Evolutionary conservation across 2,329 filamentous ascomycete species (phyloP), one percentile per base, ranked within the genome.

Genomic region (Teratosphaeriaceae sp.): DNA sequence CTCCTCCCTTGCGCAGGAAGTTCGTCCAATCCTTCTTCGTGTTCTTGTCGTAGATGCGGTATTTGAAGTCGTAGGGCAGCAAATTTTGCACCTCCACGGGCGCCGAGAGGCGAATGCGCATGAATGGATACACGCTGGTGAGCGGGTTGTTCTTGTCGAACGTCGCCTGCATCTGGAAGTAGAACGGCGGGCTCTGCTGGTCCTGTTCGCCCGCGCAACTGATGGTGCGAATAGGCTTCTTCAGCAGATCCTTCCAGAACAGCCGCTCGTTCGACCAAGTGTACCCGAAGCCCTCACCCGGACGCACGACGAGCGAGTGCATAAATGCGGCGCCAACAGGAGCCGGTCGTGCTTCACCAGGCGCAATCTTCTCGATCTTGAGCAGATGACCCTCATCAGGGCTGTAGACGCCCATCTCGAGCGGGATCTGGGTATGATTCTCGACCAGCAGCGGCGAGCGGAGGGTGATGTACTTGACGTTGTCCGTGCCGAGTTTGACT

Each of bases 1-100:
- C 84, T 12, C 94, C 94, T 20, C 94, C 92, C 65, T 96, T 97
- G 44, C 92, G 81, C 36, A 98, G 70, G 68, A 98, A 98, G 63
- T 98, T 98, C 3, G 88, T 94, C 92, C 92, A 98, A 62, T 98
- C 92, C 62, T 94, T 95, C 72, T 90, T 94, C 0, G 89, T 96
- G 63, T 95, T 94, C 70, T 94, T 96, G 70, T 98, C 92, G 60
- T 97, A 98, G 43, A 98, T 97, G 43, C 90, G 82, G 64, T 98
- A 98, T 66, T 98, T 97, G 79, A 98, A 98, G 65, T 98, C 92
- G 60, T 92, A 97, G 0, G 92, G 92, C 27, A 98, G 69, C 33
- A 98, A 70, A 53, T 98, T 98, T 64, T 98, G 90, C 3, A 98
- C 76, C 38, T 95, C 90, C 12, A 98, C 80, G 0, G 94, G 92